Percentiles rank a stretch among this genome's conserved stretches.
Conservation (phyloP, 1,284 basidiomycete species). For the Cryptococcus sp. region DNA sequence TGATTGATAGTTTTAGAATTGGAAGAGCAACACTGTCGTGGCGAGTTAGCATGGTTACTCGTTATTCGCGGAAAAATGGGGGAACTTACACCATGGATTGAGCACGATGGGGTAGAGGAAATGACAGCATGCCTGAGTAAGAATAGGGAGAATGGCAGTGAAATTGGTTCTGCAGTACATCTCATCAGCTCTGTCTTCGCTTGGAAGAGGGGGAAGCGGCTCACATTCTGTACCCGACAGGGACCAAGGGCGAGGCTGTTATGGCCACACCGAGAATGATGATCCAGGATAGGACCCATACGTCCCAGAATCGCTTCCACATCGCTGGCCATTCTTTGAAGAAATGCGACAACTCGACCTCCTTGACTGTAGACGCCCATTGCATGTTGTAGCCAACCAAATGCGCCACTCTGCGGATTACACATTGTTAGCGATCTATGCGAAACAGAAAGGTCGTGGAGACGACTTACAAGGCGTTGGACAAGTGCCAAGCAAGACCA, state of each 20-base stretch:
- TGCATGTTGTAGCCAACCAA: constrained; percentile 77
- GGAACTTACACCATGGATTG: constrained; percentile 39
- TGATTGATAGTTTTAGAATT: constrained; percentile 25
- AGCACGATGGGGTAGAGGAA: constrained; percentile 45
- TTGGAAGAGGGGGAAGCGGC: constrained; percentile 4
- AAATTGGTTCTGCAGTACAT: constrained; percentile 34
- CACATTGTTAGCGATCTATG: background rate
- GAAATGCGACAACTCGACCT: constrained; percentile 76
- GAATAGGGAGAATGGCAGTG: constrained; percentile 43
- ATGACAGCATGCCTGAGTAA: constrained; percentile 41
- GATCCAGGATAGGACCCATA: constrained; percentile 43
- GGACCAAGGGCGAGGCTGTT: constrained; percentile 40
- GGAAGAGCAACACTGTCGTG: constrained; percentile 37
- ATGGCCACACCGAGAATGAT: constrained; percentile 39
- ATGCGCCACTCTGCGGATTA: constrained; percentile 62
- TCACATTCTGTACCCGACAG: constrained; percentile 42
- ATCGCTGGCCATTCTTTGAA: constrained; percentile 84
- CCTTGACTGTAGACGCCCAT: constrained; percentile 46
- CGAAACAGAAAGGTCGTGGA: background rate
- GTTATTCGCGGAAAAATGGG: background rate
- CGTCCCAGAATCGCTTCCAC: constrained; percentile 67
- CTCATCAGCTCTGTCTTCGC: background rate
- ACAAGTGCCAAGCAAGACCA: constrained; percentile 72
- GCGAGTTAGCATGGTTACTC: constrained; percentile 2
- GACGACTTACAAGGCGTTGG: constrained; percentile 61